Conservation (phyloP, 495 filamentous ascomycete genomes). For the Lasiosphaeris hirsuta region DNA sequence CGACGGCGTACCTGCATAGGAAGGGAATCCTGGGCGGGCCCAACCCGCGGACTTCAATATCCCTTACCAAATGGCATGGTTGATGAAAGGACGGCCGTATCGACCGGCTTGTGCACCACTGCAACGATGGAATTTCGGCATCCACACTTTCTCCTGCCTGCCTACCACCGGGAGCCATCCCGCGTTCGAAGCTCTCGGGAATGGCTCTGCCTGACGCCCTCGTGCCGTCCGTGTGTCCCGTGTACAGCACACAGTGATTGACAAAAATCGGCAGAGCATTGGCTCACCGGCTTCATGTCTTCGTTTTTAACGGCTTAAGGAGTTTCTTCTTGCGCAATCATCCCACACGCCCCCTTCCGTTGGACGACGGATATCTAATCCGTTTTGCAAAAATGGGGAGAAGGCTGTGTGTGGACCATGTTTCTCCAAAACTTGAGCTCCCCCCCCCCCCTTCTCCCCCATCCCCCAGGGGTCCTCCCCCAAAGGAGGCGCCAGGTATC, state of each 20-base stretch:
- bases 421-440: too few relatives aligned
- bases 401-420: too few relatives aligned
- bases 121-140: constrained; percentile 2
- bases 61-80: constrained; percentile 15
- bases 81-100: constrained; percentile 9
- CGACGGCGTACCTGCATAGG: constrained; percentile 20
- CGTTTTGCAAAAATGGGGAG: too few relatives aligned
- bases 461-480: too few relatives aligned
- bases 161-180: constrained; percentile 5
- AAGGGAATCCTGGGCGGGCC: constrained; percentile 7
- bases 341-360: not conserved
- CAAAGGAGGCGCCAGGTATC: too few relatives aligned
- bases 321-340: not conserved
- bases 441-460: too few relatives aligned
- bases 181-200: constrained; percentile 6
- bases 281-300: not conserved
- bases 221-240: constrained; percentile 8
- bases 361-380: too few relatives aligned
- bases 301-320: not conserved
- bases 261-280: constrained; percentile 5
- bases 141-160: not conserved
- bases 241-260: constrained; percentile 1
- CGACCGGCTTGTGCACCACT: not conserved
- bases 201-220: constrained; percentile 4
- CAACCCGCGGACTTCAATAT: constrained; percentile 14